phyloP scores from a whole-genome alignment of 2,329 filamentous ascomycete species.

The Ophiostoma ips region DNA sequence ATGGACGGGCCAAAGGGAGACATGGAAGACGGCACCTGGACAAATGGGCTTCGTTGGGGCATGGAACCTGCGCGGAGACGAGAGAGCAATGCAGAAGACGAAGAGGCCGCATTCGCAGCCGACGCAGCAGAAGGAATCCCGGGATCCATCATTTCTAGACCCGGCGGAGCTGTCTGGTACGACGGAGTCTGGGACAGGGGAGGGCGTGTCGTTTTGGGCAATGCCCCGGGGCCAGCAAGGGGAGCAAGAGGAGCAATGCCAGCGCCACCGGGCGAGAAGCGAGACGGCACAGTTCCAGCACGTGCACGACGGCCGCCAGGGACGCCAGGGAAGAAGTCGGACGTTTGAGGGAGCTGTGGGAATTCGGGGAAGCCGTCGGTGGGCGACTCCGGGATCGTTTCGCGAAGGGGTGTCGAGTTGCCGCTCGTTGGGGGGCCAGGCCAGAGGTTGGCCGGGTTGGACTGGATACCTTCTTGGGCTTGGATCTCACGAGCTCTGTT shows the following conservation, averaged over 20 bases:
- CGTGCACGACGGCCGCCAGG: constrained; percentile 67
- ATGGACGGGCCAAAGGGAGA: constrained; percentile 79
- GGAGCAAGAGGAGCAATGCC: constrained; percentile 44
- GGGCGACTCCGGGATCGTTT: constrained; percentile 94
- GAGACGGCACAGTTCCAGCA: constrained; percentile 90
- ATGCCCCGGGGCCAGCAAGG: constrained; percentile 28
- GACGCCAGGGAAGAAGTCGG: constrained; percentile 51
- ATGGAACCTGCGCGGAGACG: constrained; percentile 84
- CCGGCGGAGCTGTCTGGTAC: constrained; percentile 56
- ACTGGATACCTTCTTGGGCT: constrained; percentile 77
- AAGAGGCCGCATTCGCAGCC: too few relatives aligned
- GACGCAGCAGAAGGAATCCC: constrained; percentile 10
- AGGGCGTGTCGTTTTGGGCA: constrained; percentile 68
- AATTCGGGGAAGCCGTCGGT: constrained; percentile 93
- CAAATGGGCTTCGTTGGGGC: constrained; percentile 69
- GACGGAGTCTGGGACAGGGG: constrained; percentile 71
- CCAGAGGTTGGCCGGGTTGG: constrained; percentile 61
- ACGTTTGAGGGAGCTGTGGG: constrained; percentile 53
- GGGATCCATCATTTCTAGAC: constrained; percentile 31
- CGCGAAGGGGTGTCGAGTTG: constrained; percentile 87
- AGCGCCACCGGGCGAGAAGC: constrained; percentile 67
- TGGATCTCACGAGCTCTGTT: constrained; percentile 85
- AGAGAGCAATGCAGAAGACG: constrained; percentile 63
- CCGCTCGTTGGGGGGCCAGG: constrained; percentile 92
- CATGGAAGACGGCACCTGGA: constrained; percentile 34